Base-by-base conservation (phyloP, 2,329 filamentous ascomycete genomes). In the Trichoderma sp. region DNA sequence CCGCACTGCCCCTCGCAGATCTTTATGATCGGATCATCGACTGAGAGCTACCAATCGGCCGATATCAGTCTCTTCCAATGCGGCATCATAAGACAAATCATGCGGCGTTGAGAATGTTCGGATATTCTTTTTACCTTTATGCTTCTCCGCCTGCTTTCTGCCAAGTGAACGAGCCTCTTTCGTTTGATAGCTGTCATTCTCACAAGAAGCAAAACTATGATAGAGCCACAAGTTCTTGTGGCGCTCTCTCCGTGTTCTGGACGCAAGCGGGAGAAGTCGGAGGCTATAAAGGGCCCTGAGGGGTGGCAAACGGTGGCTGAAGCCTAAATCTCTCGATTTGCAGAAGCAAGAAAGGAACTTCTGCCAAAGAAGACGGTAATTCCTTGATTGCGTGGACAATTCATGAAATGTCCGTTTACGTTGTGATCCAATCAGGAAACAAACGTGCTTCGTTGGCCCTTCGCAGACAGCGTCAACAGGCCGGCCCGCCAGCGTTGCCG, bases 191-290 rank as follows among this genome's bases (percentile, higher is more conserved):
- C n/a, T 24, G 60, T 5, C 14, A 62, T 4, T n/a, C n/a, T 51
- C 4, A 21, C n/a, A 51, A 8, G n/a, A 34, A 51, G 5, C 18
- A 30, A 53, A 53, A 28, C 14, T 28, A 12, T 32, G 30, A 39
- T 14, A 28, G 24, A 51, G 56, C 65, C 21, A 30, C 36, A 61
- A n/a, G 14, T 30, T 21, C 28, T 15, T 28, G 21, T 21, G 57
- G 39, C 21, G 57, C 4, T 28, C 8, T 24, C n/a, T 15, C 21
- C 36, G 36, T 39, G 39, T 24, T 18, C 18, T 62, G 14, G 64
- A 39, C 28, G 56, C 21, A 34, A 62, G 47, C 67, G 67, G 67
- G 57, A 70, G 30, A 70, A 62, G 6, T 70, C 67, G 67, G 67
- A 62, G 56, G 6, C 67, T 51, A 24, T 21, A 28, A 30, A n/a